Evolutionary conservation across 2,329 filamentous ascomycete species (phyloP), one percentile per base, ranked within the genome.

Genomic region (Fusarium odoratissimum): DNA sequence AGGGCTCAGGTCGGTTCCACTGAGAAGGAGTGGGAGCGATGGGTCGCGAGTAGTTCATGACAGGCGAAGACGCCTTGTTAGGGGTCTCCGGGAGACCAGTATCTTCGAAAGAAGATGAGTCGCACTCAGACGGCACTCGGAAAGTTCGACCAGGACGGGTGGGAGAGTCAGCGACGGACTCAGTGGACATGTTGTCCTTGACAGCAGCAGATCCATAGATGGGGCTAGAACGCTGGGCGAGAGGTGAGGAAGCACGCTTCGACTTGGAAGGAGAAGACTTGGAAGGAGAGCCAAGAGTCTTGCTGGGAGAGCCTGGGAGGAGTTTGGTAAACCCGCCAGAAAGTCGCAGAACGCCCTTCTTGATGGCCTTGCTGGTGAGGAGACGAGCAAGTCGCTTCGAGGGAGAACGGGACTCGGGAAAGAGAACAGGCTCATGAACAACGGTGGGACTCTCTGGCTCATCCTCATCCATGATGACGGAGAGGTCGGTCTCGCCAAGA

Each of bases 11-110:
- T 37, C 67, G 72, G 44, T 73, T 68, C 77, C 76, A 79, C 33
- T 70, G 75, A 21, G 76, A 77, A 8, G 79, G 79, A 14, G 79
- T 80, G 19, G 78, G 79, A n/a, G 75, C 78, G n/a, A 74, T 55
- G 14, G 78, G 78, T 33, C 78, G 76, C 35, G 65, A 40, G 12
- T 64, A 69, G 48, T 72, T 76, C 16, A 54, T 37, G 10, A 62
- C 37, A 6, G 78, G 78, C 3, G 76, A 78, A 8, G 61, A 55
- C 5, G 55, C 33, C 33, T 60, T 67, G 16, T 63, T 56, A 8
- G 69, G 59, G 0, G 75, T 72, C 38, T 57, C 59, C 13, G 68
- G 59, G 7, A 51, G 57, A 14, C 56, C 55, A 10, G 25, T 59
- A 30, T 63, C 61, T 5, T 62, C 67, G 14, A 70, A 25, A 13